Conservation (phyloP, 257 asterid genomes). For the Ehretia macrophylla region DNA sequence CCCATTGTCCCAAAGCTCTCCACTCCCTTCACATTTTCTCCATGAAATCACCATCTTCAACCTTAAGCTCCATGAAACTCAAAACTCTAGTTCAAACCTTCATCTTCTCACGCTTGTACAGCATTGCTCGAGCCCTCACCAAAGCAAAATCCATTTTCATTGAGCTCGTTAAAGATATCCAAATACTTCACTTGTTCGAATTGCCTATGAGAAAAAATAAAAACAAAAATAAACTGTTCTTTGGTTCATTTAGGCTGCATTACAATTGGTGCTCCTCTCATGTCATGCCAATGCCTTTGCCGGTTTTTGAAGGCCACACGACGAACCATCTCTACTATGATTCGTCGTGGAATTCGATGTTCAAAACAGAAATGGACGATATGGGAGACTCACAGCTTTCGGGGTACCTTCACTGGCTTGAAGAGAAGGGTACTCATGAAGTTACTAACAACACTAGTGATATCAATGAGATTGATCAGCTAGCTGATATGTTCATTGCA, state of each 20-base stretch:
- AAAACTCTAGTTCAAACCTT: conserved; percentile 52
- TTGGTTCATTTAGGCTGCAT: conserved; percentile 74
- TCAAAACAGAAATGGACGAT: conserved; percentile 19
- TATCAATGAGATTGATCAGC: conserved; percentile 57
- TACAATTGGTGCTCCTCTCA: conserved; percentile 87
- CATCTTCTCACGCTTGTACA: conserved; percentile 52
- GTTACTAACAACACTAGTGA: background rate
- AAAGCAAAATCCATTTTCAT: conserved; percentile 49
- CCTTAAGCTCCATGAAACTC: conserved; percentile 42
- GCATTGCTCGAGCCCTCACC: conserved; percentile 32
- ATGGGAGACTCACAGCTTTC: conserved; percentile 35
- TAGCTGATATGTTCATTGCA: conserved; percentile 85
- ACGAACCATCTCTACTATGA: conserved; percentile 39
- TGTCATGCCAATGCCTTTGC: conserved; percentile 40
- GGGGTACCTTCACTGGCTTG: conserved; percentile 75
- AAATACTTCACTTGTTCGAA: conserved; percentile 25
- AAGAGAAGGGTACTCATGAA: conserved; percentile 40
- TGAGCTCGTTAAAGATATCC: conserved; percentile 41
- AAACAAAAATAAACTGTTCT: conserved; percentile 41
- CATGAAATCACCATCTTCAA: conserved; percentile 33
- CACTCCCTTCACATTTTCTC: conserved; percentile 32
- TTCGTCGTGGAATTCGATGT: conserved; percentile 45
- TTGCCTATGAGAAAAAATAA: conserved; percentile 27
- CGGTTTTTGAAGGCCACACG: conserved; percentile 17
- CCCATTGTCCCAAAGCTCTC: conserved; percentile 24